Percentiles rank a stretch among this genome's conserved stretches.
Evolutionary conservation across 768 basidiomycete genomes (phyloP).

Genomic region (Podaxis sp.): DNA sequence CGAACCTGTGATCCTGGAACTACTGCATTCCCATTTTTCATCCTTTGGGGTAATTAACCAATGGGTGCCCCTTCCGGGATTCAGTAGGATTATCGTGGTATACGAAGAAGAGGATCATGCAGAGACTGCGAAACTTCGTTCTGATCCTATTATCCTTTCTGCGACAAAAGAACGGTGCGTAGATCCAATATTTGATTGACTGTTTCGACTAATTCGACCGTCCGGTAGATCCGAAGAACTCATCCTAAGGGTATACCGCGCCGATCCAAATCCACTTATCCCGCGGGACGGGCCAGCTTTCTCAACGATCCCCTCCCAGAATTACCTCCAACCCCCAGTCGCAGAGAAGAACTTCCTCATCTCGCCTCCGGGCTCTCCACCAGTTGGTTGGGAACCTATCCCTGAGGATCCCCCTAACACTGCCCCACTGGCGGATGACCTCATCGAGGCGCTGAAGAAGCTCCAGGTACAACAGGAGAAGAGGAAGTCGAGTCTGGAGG

Average conservation of each 20-base stretch:
- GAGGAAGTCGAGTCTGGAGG: slow-evolving; percentile 41
- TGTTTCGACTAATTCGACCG: neutral
- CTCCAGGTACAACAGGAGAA: slow-evolving; percentile 55
- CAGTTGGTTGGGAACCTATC: slow-evolving; percentile 94
- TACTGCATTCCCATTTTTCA: slow-evolving; percentile 71
- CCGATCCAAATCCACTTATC: slow-evolving; percentile 66
- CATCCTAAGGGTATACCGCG: slow-evolving; percentile 69
- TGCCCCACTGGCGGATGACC: slow-evolving; percentile 81
- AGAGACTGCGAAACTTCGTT: slow-evolving; percentile 62
- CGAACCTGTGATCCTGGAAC: slow-evolving; percentile 61
- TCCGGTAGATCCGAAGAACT: slow-evolving; percentile 44
- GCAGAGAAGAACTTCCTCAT: slow-evolving; percentile 95
- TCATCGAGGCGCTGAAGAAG: slow-evolving; percentile 74
- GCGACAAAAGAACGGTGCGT: slow-evolving; percentile 52
- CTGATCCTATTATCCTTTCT: slow-evolving; percentile 65
- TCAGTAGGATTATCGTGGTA: slow-evolving; percentile 82
- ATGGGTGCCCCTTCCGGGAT: slow-evolving; percentile 86
- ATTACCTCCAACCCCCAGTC: slow-evolving; percentile 74
- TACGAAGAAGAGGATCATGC: slow-evolving; percentile 65
- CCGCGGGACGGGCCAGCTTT: slow-evolving; percentile 32
- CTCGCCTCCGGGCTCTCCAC: slow-evolving; percentile 96
- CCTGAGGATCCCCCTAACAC: slow-evolving; percentile 88
- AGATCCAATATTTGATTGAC: slow-evolving; percentile 14
- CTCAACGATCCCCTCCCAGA: slow-evolving; percentile 16
- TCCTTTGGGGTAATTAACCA: slow-evolving; percentile 80